phyloP scores from a whole-genome alignment of 140 eudicot genomes.

The Senecio squalidus region DNA sequence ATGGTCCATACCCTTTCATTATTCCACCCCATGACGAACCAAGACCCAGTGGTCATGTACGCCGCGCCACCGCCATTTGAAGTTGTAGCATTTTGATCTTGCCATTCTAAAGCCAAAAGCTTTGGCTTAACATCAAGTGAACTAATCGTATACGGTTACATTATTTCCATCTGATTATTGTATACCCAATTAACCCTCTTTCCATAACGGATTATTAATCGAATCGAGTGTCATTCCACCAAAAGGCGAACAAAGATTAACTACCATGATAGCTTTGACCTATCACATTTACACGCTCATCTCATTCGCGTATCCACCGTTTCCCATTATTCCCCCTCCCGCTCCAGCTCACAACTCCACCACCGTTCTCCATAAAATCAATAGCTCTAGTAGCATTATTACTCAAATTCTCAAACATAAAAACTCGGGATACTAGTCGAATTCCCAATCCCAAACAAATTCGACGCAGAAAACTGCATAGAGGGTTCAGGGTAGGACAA shows the following conservation, averaged over 20 bases:
- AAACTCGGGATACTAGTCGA: slow-evolving; percentile 22
- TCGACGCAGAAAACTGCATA: slow-evolving; percentile 34
- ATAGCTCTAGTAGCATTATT: slow-evolving; percentile 32
- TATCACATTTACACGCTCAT: slow-evolving; percentile 32
- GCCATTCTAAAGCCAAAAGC: slow-evolving; percentile 84
- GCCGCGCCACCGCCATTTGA: slow-evolving; percentile 28
- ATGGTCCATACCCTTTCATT: slow-evolving; percentile 73
- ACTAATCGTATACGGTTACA: slow-evolving; percentile 9
- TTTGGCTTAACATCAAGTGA: slow-evolving; percentile 64
- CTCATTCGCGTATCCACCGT: slow-evolving; percentile 24
- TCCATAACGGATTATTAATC: slow-evolving; percentile 36
- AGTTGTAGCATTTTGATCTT: slow-evolving; percentile 45
- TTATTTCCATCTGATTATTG: slow-evolving; percentile 7
- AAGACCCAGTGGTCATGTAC: slow-evolving; percentile 44
- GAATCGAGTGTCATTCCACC: slow-evolving; percentile 59
- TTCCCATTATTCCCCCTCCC: slow-evolving; percentile 40
- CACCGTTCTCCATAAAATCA: slow-evolving; percentile 58
- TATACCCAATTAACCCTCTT: slow-evolving; percentile 43
- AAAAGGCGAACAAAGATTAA: slow-evolving; percentile 35
- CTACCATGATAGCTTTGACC: slow-evolving; percentile 26
- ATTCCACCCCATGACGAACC: slow-evolving; percentile 74
- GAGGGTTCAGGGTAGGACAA: slow-evolving; percentile 51
- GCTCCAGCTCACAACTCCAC: slow-evolving; percentile 21
- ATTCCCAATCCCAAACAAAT: slow-evolving; percentile 35
- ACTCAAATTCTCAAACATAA: slow-evolving; percentile 37